Percentiles rank a stretch among this genome's conserved stretches.
These are phyloP conservation scores for Termitomyces sp. DNA, from an alignment of 768 basidiomycete species.

Conservation along the genomic window DNA sequence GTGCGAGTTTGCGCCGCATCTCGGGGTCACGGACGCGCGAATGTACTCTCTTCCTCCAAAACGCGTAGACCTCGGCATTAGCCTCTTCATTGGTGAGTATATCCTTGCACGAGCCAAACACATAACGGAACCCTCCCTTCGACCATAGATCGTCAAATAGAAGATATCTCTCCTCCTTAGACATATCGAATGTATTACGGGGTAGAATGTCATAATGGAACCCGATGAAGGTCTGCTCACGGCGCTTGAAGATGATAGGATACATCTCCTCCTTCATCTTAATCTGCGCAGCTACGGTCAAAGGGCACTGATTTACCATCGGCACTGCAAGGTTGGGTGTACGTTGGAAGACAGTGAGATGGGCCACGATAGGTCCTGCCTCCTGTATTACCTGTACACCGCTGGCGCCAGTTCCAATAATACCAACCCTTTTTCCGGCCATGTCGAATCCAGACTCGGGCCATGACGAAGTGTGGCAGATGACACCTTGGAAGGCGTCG, in stretches of 20 bases:
- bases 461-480: slow-evolving; percentile 20
- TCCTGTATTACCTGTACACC: slow-evolving; percentile 22
- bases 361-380: slow-evolving; percentile 11
- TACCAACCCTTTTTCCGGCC: slow-evolving; percentile 18
- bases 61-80: slow-evolving; percentile 16
- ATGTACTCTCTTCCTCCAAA: slow-evolving; percentile 19
- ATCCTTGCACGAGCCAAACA: slow-evolving; percentile 13
- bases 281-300: slow-evolving; percentile 8
- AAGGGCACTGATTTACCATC: slow-evolving; percentile 16
- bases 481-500: slow-evolving; percentile 16
- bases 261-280: slow-evolving; percentile 14
- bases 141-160: slow-evolving; percentile 16
- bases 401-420: slow-evolving; percentile 21
- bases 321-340: slow-evolving; percentile 19
- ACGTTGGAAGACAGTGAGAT: slow-evolving; percentile 23
- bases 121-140: slow-evolving; percentile 16
- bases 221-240: slow-evolving; percentile 15
- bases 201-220: slow-evolving; percentile 6
- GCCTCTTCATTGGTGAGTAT: slow-evolving; percentile 9
- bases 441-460: slow-evolving; percentile 15
- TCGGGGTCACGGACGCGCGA: slow-evolving; percentile 13
- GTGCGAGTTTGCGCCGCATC: slow-evolving; percentile 19
- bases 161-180: slow-evolving; percentile 17
- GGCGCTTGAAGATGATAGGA: slow-evolving; percentile 14
- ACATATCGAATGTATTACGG: slow-evolving; percentile 9